These are phyloP conservation scores for Anthracocystis walkeri DNA, from an alignment of 1,284 basidiomycete species.

Conservation along the genomic window DNA sequence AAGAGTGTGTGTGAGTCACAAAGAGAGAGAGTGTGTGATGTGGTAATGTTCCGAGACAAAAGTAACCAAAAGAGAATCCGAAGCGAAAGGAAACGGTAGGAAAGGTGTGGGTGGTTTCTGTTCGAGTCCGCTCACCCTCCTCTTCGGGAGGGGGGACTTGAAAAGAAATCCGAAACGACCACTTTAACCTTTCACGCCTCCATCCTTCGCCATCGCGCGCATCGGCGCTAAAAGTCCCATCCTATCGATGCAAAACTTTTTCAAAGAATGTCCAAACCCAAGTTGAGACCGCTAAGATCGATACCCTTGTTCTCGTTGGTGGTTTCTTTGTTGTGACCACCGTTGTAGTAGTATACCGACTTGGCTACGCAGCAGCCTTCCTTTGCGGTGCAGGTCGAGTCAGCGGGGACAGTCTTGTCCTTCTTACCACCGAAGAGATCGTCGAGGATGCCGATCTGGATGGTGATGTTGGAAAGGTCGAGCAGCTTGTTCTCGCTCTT, in stretches of 20 bases:
- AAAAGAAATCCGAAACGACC: too few species aligned
- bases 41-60: background rate
- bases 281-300: slow-evolving; percentile 37
- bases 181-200: too few species aligned
- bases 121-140: too few species aligned
- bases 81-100: too few species aligned
- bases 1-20: background rate
- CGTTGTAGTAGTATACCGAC: slow-evolving; percentile 50
- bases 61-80: too few species aligned
- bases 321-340: slow-evolving; percentile 41
- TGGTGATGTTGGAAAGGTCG: slow-evolving; percentile 35
- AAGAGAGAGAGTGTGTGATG: slow-evolving; percentile 13
- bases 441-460: slow-evolving; percentile 35
- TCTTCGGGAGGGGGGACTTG: too few species aligned
- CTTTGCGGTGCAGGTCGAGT: slow-evolving; percentile 28
- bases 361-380: slow-evolving; percentile 44
- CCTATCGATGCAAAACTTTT: background rate
- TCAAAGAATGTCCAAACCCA: slow-evolving; percentile 45
- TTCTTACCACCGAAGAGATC: slow-evolving; percentile 25
- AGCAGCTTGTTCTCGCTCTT: slow-evolving; percentile 46
- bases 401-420: slow-evolving; percentile 30
- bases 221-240: too few species aligned
- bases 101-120: too few species aligned
- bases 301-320: slow-evolving; percentile 47
- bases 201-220: too few species aligned